Base-by-base conservation (phyloP, 805 yeast genomes). In the Komagataella pastoris region DNA sequence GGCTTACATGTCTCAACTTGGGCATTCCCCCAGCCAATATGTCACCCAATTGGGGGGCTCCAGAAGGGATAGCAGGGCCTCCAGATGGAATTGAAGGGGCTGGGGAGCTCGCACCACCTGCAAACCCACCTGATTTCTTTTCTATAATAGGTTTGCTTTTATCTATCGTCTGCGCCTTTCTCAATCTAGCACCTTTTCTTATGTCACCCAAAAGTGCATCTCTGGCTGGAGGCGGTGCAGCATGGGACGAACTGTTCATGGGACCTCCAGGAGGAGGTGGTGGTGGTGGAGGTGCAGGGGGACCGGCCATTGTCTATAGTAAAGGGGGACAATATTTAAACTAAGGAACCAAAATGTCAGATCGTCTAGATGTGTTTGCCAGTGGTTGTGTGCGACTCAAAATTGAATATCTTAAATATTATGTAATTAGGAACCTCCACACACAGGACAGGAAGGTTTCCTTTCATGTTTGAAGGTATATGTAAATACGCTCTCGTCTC, bases 1-100 rank as follows among this genome's bases (percentile, higher is more conserved):
- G 66, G 62, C 60, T 64, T 44, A 73, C 60, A 53, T 76, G 77
- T 53, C 76, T 79, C 54, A 86, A 70, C 59, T 83, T 83, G 6
- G 95, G 93, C 65, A 87, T 73, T 1, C 95, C 95, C 5, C 84
- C 87, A 3, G 93, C 88, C 65, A 83, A 81, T 14, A 83, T 72
- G 50, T 81, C 84, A 17, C 85, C 88, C 57, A 83, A 66, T 59
- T 71, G 79, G 2, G 83, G 82, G 7, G 65, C 65, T n/a, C 58
- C 64, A 7, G 60, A 54, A 12, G 70, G 57, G 2, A 67, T 47
- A 14, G 57, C 30, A 24, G 51, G 53, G 24, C 47, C 50, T 24
- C 55, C 48, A 2, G 65, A 50, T 3, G 62, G 54, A 30, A 55
- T 47, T 2, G 61, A 44, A n/a, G 67, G 64, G 17, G 59, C 59